Evolutionary conservation across 169 alveolate genomes (phyloP).

Genomic region (Besnoitia besnoiti): DNA sequence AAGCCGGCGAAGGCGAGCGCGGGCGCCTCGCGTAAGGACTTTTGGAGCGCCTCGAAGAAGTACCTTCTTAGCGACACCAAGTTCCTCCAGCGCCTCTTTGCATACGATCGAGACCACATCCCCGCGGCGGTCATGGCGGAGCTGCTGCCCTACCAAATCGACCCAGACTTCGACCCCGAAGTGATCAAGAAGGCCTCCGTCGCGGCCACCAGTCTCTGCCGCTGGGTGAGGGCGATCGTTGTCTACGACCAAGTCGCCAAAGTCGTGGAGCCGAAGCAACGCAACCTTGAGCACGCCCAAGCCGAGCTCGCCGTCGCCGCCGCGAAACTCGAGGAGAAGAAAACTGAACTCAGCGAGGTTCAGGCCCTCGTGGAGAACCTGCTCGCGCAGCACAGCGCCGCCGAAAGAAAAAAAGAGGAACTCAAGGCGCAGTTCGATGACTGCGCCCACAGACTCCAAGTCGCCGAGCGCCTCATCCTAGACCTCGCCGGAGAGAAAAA

Average conservation of each 20-base stretch:
- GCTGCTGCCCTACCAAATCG: constrained; percentile 91
- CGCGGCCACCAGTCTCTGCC: constrained; percentile 91
- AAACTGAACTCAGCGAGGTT: constrained; percentile 88
- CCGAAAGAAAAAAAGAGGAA: constrained; percentile 86
- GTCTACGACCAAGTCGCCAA: constrained; percentile 91
- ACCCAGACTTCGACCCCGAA: constrained; percentile 83
- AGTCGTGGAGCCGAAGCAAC: constrained; percentile 90
- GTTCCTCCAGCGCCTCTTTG: constrained; percentile 86
- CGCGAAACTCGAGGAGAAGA: constrained; percentile 87
- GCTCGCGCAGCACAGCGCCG: constrained; percentile 83
- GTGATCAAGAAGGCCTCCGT: constrained; percentile 88
- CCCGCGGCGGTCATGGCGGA: constrained; percentile 94
- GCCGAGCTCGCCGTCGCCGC: constrained; percentile 90
- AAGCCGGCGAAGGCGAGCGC: constrained; percentile 81
- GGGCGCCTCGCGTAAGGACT: constrained; percentile 83
- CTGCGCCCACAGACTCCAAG: constrained; percentile 78
- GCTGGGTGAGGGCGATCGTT: constrained; percentile 94
- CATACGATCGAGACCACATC: constrained; percentile 92
- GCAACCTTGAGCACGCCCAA: constrained; percentile 89
- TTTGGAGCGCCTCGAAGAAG: constrained; percentile 89
- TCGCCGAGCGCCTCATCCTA: constrained; percentile 93
- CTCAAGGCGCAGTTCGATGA: constrained; percentile 82
- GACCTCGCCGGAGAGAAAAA: constrained; percentile 93
- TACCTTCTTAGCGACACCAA: constrained; percentile 83
- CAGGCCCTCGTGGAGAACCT: constrained; percentile 85